Base-by-base conservation (phyloP, 1,139 yeast genomes). In the Debaryomyces robertsiae region DNA sequence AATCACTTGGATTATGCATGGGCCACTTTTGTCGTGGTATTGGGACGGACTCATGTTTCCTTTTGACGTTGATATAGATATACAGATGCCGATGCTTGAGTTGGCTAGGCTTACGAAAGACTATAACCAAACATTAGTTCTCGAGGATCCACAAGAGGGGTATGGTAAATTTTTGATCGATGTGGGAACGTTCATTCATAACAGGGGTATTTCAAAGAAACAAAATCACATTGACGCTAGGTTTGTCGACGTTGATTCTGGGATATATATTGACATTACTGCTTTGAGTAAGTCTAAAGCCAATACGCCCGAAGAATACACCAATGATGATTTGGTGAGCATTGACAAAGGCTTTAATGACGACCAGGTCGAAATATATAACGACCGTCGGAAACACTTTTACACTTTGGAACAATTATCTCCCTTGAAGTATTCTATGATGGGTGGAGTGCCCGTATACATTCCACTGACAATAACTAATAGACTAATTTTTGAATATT, bases 361-460 rank as follows among this genome's bases (percentile, higher is more conserved):
- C 17, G 50, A 42, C 19, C 38, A 39, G 23, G 44, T 39, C 16
- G 50, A 59, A 25, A 44, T 74, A 13, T 66, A 60, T 46, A 75
- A 73, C 46, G 77, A 82, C 50, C 67, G 78, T 46, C 73, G 77
- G 51, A 57, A 64, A 39, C 82, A 78, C 50, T 74, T 67, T 44
- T 68, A 60, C 46, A 52, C 61, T 4, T 48, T 69, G 17, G 61
- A 61, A 4, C 74, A 73, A 44, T 50, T 77, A 18, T 52, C 62
- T 2, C 77, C 77, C 3, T 56, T 78, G 50, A 52, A 42, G 25
- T 52, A 51, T 39, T 40, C 54, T 7, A 45, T 49, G 48, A 34
- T 56, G 34, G 47, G 51, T 18, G 58, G 59, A 3, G 54, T 52
- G 4, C 60, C 60, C 4, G 54, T 48, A 3, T 52, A 43, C 32